These are phyloP conservation scores for Pichia terricola DNA, from an alignment of 1,139 yeast species.

Conservation along the genomic window DNA sequence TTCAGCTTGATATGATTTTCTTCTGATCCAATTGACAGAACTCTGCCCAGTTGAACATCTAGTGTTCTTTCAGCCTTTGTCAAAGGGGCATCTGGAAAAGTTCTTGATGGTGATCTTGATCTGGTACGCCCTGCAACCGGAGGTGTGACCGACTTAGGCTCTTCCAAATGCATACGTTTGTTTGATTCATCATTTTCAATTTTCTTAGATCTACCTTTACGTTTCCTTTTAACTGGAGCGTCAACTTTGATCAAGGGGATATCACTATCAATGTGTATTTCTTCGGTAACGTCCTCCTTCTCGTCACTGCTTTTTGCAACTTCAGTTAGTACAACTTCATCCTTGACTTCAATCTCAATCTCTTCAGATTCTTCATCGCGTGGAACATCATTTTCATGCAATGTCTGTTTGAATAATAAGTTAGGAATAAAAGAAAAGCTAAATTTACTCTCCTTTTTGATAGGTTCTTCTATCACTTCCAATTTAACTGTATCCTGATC, in stretches of 20 bases:
- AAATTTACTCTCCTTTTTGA: no score
- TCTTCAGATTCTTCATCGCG: constrained; percentile 11
- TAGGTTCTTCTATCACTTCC: no score
- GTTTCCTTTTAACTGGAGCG: not conserved
- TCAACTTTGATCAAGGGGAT: constrained; percentile 1
- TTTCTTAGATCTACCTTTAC: not conserved
- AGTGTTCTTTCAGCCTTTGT: constrained; percentile 14
- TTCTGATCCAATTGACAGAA: constrained; percentile 21
- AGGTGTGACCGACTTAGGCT: constrained; percentile 6
- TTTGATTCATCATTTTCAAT: constrained; percentile 1
- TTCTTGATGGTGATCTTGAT: constrained; percentile 21
- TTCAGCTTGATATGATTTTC: constrained; percentile 10
- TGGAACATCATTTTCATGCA: not conserved
- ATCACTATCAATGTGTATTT: not conserved
- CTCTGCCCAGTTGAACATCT: constrained; percentile 17
- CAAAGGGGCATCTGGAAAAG: constrained; percentile 9
- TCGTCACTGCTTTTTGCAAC: constrained; percentile 7
- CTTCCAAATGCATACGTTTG: constrained; percentile 4
- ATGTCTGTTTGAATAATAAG: no score
- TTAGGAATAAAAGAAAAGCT: no score
- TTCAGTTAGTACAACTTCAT: not conserved
- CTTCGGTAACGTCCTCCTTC: constrained; percentile 8
- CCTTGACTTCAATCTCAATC: constrained; percentile 1
- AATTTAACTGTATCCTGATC: no score
- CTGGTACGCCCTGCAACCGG: constrained; percentile 17